phyloP scores from a whole-genome alignment of 164 flowering plant species.

The Taxillus chinensis region DNA sequence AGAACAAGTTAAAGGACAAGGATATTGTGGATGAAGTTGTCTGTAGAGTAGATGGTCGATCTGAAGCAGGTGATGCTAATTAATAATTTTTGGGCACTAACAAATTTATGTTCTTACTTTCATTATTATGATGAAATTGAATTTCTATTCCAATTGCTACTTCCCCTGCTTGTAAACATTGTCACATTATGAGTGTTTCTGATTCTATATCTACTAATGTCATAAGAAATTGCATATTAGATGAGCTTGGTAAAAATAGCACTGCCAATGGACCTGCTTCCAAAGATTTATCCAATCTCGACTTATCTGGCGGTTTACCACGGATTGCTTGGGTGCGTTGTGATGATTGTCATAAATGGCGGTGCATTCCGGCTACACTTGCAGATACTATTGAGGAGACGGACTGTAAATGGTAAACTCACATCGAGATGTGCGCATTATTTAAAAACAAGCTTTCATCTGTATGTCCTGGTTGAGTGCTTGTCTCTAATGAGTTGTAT shows the following conservation, averaged over 20 bases:
- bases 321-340: slow-evolving; percentile 87
- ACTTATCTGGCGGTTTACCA: slow-evolving; percentile 14
- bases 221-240: slow-evolving; percentile 13
- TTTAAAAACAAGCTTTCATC: no score
- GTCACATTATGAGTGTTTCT: background rate
- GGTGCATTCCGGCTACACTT: slow-evolving; percentile 70
- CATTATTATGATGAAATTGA: no score
- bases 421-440: no score
- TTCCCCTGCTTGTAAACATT: no score
- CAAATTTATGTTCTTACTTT: background rate
- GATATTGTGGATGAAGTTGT: slow-evolving; percentile 9
- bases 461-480: no score
- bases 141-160: background rate
- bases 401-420: slow-evolving; percentile 60
- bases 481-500: no score
- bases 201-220: background rate
- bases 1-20: slow-evolving; percentile 20
- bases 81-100: background rate
- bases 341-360: slow-evolving; percentile 91
- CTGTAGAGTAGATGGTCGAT: slow-evolving; percentile 13
- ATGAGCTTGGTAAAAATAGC: slow-evolving; percentile 16
- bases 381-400: slow-evolving; percentile 67
- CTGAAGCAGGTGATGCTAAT: slow-evolving; percentile 17
- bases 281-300: slow-evolving; percentile 13
- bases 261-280: slow-evolving; percentile 8